Evolutionary conservation across 441 rosid species (phyloP).

Genomic region (Sinapis alba): DNA sequence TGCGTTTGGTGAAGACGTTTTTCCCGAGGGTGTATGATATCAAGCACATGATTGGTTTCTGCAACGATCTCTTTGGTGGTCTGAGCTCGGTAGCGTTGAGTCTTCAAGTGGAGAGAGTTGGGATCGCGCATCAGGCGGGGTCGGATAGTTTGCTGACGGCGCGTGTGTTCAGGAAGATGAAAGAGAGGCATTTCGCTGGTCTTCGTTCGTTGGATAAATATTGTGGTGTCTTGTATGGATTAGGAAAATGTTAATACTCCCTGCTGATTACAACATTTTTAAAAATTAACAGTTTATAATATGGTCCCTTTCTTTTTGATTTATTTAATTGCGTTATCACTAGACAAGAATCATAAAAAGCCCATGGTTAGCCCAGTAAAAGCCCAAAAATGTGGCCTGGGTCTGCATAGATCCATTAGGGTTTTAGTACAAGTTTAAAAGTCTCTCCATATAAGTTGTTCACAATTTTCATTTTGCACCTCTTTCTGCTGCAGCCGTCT

Average conservation of each 20-base stretch:
- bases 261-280: conserved; percentile 21
- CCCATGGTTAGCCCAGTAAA: not conserved
- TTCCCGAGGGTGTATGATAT: conserved; percentile 67
- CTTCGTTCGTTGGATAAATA: conserved; percentile 45
- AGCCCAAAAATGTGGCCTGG: not conserved
- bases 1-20: conserved; percentile 48
- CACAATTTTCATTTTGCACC: not conserved
- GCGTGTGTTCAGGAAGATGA: conserved; percentile 65
- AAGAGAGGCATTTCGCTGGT: conserved; percentile 55
- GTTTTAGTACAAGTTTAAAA: not conserved
- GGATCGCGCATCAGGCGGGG: conserved; percentile 75
- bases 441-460: conserved; percentile 20
- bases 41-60: conserved; percentile 72
- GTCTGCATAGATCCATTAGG: conserved; percentile 13
- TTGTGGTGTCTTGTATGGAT: conserved; percentile 71
- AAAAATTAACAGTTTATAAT: not conserved
- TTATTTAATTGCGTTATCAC: too few relatives aligned
- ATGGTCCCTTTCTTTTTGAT: not conserved
- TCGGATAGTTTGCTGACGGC: conserved; percentile 80
- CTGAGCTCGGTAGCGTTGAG: conserved; percentile 59
- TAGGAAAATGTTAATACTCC: conserved; percentile 43
- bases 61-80: conserved; percentile 65
- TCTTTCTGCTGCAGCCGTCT: conserved; percentile 37
- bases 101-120: conserved; percentile 64
- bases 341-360: not conserved